These are phyloP conservation scores for Salvia sclarea DNA, from an alignment of 305 asterid genomes.

Conservation along the genomic window DNA sequence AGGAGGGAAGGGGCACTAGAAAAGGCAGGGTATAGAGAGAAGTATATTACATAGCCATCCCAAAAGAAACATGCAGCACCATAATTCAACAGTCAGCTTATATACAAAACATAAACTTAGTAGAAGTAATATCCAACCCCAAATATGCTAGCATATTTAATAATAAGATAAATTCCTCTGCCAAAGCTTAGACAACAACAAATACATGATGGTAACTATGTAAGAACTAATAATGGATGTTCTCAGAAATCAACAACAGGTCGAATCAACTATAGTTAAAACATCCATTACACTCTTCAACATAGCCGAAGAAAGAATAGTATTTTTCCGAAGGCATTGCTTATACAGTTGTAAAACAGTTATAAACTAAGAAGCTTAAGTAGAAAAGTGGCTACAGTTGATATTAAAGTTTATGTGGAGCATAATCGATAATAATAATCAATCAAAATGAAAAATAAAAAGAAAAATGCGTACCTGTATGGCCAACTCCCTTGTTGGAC, in stretches of 20 bases:
- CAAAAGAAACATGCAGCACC: slow-evolving; percentile 3
- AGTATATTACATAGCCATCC: slow-evolving; percentile 18
- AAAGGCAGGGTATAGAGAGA: background rate
- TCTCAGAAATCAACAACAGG: background rate
- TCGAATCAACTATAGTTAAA: background rate
- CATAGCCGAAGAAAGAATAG: background rate
- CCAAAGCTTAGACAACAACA: background rate
- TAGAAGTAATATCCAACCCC: background rate
- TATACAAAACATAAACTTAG: background rate
- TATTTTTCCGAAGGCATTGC: background rate
- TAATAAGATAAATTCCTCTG: background rate
- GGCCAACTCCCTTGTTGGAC: slow-evolving; percentile 98
- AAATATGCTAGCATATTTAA: background rate
- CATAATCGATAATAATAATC: background rate
- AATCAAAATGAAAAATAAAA: background rate
- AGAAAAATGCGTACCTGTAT: slow-evolving; percentile 55
- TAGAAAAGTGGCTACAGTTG: background rate
- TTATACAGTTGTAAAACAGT: background rate
- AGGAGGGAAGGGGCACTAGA: background rate
- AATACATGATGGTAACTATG: background rate
- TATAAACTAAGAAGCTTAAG: background rate
- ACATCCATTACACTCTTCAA: background rate
- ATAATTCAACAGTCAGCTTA: background rate
- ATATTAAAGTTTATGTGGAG: background rate
- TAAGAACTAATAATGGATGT: background rate